Conservation (phyloP, 371 early-diverging fungal genomes). For the Actinomortierella wolfii region DNA sequence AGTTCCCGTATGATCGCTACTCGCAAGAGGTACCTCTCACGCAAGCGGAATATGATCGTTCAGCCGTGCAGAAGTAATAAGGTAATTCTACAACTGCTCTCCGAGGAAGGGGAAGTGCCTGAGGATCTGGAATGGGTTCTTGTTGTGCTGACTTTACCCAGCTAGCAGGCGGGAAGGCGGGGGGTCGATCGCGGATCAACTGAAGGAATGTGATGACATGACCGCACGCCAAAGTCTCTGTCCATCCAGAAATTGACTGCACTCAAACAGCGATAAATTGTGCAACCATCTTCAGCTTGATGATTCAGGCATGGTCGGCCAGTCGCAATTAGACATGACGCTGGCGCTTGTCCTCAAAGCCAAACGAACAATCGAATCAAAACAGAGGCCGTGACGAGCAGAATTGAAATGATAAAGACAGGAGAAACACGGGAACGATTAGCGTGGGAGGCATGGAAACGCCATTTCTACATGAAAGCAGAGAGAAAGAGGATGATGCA, state of each 20-base stretch:
- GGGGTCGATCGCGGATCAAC: conserved; percentile 7
- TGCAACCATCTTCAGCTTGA: conserved; percentile 6
- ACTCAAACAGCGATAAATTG: conserved; percentile 3
- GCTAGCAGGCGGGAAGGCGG: conserved; percentile 13
- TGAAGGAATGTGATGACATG: conserved; percentile 3
- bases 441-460: no score
- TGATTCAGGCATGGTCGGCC: conserved; percentile 6
- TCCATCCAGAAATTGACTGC: conserved; percentile 8
- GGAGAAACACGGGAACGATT: no score
- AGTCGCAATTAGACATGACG: no score
- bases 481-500: no score
- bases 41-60: conserved; percentile 16
- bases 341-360: no score
- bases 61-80: conserved; percentile 13
- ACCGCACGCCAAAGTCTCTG: conserved; percentile 7
- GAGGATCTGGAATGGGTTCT: conserved; percentile 13
- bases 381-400: no score
- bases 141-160: conserved; percentile 8
- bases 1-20: conserved; percentile 12
- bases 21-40: conserved; percentile 14
- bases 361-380: no score
- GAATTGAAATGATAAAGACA: no score
- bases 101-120: conserved; percentile 9
- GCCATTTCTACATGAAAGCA: no score
- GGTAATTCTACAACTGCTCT: conserved; percentile 6